Conservation (phyloP, 768 basidiomycete species). For the Pleurotus tuoliensis region DNA sequence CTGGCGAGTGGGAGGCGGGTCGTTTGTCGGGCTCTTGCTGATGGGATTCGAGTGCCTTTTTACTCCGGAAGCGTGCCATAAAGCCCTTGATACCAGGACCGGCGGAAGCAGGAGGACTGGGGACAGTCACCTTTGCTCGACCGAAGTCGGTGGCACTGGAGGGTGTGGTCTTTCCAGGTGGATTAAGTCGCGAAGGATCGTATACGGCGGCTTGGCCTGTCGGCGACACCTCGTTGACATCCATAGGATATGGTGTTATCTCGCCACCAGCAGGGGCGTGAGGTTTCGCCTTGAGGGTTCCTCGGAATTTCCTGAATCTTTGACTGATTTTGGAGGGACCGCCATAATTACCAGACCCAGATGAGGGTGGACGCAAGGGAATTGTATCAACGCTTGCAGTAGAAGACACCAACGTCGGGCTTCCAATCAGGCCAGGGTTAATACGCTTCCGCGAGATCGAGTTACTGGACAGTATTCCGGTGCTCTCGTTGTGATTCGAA, state of each 20-base stretch:
- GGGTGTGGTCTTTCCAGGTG: constrained; percentile 26
- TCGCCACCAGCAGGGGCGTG: constrained; percentile 45
- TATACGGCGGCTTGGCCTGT: constrained; percentile 34
- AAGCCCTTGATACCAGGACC: constrained; percentile 76
- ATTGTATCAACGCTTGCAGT: constrained; percentile 67
- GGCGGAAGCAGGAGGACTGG: constrained; percentile 67
- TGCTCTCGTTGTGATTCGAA: constrained; percentile 36
- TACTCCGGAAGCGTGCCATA: constrained; percentile 71
- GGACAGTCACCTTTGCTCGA: constrained; percentile 50
- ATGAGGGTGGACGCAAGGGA: constrained; percentile 52
- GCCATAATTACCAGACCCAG: constrained; percentile 38
- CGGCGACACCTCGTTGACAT: constrained; percentile 34
- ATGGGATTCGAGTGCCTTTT: constrained; percentile 32
- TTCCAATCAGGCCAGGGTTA: constrained; percentile 60
- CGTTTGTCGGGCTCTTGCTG: constrained; percentile 22
- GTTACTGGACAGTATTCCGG: constrained; percentile 24
- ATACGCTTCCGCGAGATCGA: constrained; percentile 57
- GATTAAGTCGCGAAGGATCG: constrained; percentile 34
- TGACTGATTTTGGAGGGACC: constrained; percentile 61
- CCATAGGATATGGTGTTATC: constrained; percentile 37
- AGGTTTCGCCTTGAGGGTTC: constrained; percentile 57
- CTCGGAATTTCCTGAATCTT: constrained; percentile 68
- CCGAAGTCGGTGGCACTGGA: constrained; percentile 48
- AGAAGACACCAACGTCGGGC: constrained; percentile 60
- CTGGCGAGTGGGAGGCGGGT: constrained; percentile 23